phyloP scores from a whole-genome alignment of 2,329 filamentous ascomycete species.

The Albifimbria verrucaria region DNA sequence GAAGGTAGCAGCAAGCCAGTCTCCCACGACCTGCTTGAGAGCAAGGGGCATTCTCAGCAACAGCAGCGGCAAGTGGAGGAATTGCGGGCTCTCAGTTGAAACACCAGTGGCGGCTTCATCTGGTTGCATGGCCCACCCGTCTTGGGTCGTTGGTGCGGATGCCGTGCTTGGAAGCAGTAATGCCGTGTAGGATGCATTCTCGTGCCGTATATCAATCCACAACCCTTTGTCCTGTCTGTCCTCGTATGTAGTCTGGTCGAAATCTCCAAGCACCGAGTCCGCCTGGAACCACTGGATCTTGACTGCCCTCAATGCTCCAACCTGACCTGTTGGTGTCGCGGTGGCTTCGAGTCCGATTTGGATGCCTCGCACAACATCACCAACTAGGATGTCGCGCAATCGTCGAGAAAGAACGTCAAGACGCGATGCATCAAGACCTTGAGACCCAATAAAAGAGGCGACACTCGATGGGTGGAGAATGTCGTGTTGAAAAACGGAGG shows the following conservation, averaged over 20 bases:
- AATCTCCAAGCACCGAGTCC: constrained; percentile 25
- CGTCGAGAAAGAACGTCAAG: constrained; percentile 43
- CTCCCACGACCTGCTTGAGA: constrained; percentile 44
- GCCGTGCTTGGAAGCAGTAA: constrained; percentile 43
- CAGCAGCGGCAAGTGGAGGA: constrained; percentile 48
- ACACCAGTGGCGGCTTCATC: constrained; percentile 14
- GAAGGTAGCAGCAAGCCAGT: constrained; percentile 51
- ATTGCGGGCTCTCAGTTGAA: constrained; percentile 18
- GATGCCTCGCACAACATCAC: constrained; percentile 58
- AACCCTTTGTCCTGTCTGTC: constrained; percentile 25
- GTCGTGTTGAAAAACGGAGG: constrained; percentile 56
- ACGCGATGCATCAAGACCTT: constrained; percentile 32
- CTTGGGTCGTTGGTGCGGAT: neutral
- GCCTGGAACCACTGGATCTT: constrained; percentile 44
- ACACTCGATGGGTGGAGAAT: constrained; percentile 54
- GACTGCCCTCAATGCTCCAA: constrained; percentile 43
- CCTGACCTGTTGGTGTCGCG: constrained; percentile 35
- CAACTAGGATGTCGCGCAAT: constrained; percentile 52
- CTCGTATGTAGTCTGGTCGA: constrained; percentile 13
- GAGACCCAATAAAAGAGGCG: constrained; percentile 48
- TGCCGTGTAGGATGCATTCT: constrained; percentile 48
- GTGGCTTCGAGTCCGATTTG: constrained; percentile 47
- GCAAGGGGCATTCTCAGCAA: constrained; percentile 53
- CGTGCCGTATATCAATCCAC: constrained; percentile 50
- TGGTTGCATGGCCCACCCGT: constrained; percentile 16